Evolutionary conservation across 805 yeast genomes (phyloP).

Genomic region (Candida glaebosa): DNA sequence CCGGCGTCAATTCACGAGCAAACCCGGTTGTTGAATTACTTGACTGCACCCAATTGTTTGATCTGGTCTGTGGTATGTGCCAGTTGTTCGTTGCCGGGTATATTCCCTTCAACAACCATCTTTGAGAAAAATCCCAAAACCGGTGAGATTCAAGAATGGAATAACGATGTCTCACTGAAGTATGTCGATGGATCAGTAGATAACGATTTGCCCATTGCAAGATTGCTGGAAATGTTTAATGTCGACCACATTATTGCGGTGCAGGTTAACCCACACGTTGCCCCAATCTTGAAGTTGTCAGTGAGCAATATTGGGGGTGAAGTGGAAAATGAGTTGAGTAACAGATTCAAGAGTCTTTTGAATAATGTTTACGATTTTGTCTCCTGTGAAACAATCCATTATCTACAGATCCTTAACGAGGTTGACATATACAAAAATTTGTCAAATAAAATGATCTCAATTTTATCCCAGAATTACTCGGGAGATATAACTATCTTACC

Average conservation of each 20-base stretch:
- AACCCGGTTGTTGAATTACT: constrained; percentile 74
- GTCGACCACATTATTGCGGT: constrained; percentile 97
- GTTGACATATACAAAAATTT: constrained; percentile 72
- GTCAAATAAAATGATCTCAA: constrained; percentile 68
- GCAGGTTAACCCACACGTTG: constrained; percentile 95
- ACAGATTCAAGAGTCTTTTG: constrained; percentile 49
- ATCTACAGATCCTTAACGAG: constrained; percentile 68
- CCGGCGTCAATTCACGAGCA: constrained; percentile 90
- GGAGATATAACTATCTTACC: constrained; percentile 96
- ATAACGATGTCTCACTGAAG: constrained; percentile 63
- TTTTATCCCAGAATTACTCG: constrained; percentile 80
- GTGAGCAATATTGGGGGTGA: constrained; percentile 68
- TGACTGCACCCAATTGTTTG: constrained; percentile 77
- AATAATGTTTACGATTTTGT: constrained; percentile 55
- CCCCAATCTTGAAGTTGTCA: constrained; percentile 74
- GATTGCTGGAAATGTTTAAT: constrained; percentile 93
- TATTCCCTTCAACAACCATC: constrained; percentile 82
- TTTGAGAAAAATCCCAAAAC: constrained; percentile 79
- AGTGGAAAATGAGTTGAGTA: constrained; percentile 57
- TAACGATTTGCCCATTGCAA: constrained; percentile 85
- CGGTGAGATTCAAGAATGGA: constrained; percentile 77
- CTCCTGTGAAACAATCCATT: constrained; percentile 73
- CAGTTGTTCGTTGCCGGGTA: constrained; percentile 90
- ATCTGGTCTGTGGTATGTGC: constrained; percentile 92
- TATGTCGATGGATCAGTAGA: constrained; percentile 97